Evolutionary conservation across 2,329 filamentous ascomycete genomes (phyloP), one percentile per base, ranked within the genome.

Genomic region (Penicillium glabrum): DNA sequence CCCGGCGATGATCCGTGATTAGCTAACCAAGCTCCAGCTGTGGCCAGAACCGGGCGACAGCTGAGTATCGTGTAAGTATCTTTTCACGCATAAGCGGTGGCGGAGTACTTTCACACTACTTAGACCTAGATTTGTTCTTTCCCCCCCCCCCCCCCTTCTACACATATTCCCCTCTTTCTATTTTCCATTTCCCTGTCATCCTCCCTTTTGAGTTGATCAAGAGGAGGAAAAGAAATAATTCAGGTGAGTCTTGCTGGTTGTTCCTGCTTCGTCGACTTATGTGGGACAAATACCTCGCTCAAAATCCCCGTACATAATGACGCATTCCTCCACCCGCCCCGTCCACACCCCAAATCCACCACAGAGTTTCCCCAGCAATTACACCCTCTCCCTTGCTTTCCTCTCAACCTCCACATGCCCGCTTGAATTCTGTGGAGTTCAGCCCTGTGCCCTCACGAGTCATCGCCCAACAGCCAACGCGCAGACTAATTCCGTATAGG

Each of bases 281-380:
- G 50, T 39, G 55, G 53, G 57, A 57, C 55, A 58, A 57, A 46
- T 52, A 54, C 53, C 59, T 57, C 46, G 31, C 48, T 48, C 52
- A 58, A 57, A 61, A 61, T 59, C 65, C 62, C 64, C 65, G 56
- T 61, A 61, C 58, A 68, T 69, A 66, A 73, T 73, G 71, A 73
- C 71, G 71, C 71, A 73, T 72, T 69, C 62, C 64, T 67, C 61
- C 53, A 59, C 51, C 61, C 63, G 61, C 52, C 51, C 47, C 57
- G 58, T 54, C 60, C 57, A 68, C 57, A 59, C 62, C 57, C 52
- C 59, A 54, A 62, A 61, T 52, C 60, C 56, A 65, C 53, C 59
- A 61, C 51, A 48, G 45, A 41, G 19, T 21, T 53, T 59, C 46
- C 48, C 41, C 51, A 59, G 39, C 56, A 63, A 63, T 56, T 51